Conservation (phyloP, 2,329 filamentous ascomycete genomes). For the Neophaeococcomyces aloes region DNA sequence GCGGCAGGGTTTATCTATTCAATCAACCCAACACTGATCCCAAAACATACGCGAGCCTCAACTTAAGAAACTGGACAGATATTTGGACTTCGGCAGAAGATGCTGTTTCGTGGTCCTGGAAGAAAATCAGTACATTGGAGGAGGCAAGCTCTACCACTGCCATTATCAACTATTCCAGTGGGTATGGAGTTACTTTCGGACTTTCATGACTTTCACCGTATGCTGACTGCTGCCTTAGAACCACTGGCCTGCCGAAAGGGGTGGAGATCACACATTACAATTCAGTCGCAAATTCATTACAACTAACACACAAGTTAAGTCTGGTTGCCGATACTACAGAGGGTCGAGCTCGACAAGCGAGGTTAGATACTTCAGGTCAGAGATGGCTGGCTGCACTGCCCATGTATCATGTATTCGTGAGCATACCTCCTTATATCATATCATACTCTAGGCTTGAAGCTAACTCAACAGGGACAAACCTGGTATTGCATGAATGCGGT, state of each 20-base stretch:
- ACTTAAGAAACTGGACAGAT: no score
- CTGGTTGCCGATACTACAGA: constrained; percentile 28
- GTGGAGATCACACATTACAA: constrained; percentile 65
- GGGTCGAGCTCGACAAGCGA: constrained; percentile 41
- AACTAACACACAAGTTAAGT: constrained; percentile 11
- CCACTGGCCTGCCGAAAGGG: constrained; percentile 73
- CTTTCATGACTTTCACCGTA: no score
- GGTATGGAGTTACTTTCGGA: no score
- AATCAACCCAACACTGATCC: constrained; percentile 11
- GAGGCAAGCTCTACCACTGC: constrained; percentile 36
- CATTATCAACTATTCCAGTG: constrained; percentile 69
- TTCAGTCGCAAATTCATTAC: constrained; percentile 63
- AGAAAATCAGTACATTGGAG: constrained; percentile 28
- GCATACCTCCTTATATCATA: no score
- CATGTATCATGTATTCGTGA: constrained; percentile 63
- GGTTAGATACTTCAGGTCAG: constrained; percentile 31
- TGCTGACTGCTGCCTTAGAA: no score
- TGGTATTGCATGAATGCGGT: constrained; percentile 53
- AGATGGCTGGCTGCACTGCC: constrained; percentile 59
- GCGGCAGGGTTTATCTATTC: constrained; percentile 17
- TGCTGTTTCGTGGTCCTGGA: constrained; percentile 15
- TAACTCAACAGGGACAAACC: no score
- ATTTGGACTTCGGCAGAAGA: no score
- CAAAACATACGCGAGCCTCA: background rate
- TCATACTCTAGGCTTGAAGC: no score